phyloP scores from a whole-genome alignment of 2,329 filamentous ascomycete genomes.

The Xylaria sp. region DNA sequence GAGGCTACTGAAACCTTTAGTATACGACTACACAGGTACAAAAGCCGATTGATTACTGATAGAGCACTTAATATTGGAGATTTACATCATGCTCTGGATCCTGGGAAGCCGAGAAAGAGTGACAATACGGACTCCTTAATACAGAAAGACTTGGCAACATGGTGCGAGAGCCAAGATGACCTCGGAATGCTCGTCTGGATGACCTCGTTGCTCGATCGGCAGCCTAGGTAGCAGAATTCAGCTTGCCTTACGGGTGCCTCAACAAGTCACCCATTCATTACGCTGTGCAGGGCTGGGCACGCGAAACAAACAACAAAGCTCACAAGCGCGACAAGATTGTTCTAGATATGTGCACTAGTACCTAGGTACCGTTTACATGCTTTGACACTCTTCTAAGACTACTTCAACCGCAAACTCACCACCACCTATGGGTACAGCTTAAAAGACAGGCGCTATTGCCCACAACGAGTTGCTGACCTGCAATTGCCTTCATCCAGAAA shows the following conservation, averaged over 20 bases:
- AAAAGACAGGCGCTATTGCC: neutral
- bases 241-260: neutral
- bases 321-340: neutral
- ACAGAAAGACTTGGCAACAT: slow-evolving; percentile 37
- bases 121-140: slow-evolving; percentile 3
- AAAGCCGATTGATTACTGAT: slow-evolving; percentile 10
- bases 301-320: slow-evolving; percentile 9
- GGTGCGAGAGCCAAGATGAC: slow-evolving; percentile 45
- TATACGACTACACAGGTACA: slow-evolving; percentile 33
- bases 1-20: slow-evolving; percentile 36
- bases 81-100: neutral
- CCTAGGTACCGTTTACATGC: slow-evolving; percentile 1
- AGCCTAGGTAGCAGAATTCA: neutral
- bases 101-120: neutral
- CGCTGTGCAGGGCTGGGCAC: neutral
- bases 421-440: too few species aligned
- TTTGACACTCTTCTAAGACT: neutral
- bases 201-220: slow-evolving; percentile 46
- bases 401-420: neutral
- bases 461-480: neutral
- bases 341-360: neutral
- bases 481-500: neutral
- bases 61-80: slow-evolving; percentile 28
- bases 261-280: neutral
- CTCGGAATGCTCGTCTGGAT: slow-evolving; percentile 46